These are phyloP conservation scores for Monosporascus sp. DNA, from an alignment of 2,329 filamentous ascomycete species.

Conservation along the genomic window DNA sequence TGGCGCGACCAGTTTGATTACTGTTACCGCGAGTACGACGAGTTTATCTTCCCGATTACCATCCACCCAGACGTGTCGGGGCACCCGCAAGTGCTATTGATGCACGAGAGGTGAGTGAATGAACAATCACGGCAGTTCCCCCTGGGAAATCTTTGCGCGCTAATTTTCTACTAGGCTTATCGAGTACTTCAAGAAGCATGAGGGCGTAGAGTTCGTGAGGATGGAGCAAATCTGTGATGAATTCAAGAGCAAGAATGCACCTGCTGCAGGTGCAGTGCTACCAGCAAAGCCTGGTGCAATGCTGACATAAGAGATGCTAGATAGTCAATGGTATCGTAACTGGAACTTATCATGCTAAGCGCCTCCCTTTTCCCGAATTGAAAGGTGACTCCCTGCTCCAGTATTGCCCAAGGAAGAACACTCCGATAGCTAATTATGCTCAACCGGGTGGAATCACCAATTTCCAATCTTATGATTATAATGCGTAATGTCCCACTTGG, in stretches of 20 bases:
- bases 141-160: constrained; percentile 6
- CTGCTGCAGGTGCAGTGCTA: constrained; percentile 55
- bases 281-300: constrained; percentile 38
- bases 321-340: background rate
- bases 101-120: constrained; percentile 59
- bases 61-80: constrained; percentile 72
- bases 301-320: background rate
- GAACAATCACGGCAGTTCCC: background rate
- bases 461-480: background rate
- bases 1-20: constrained; percentile 67
- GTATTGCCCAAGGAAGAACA: too few species aligned
- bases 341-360: too few species aligned
- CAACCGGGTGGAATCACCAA: too few species aligned
- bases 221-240: constrained; percentile 65
- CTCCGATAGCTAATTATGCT: too few species aligned
- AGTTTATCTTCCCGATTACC: constrained; percentile 73
- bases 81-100: constrained; percentile 64
- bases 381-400: too few species aligned
- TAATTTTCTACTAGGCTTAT: constrained; percentile 44
- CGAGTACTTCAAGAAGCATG: constrained; percentile 60
- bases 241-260: constrained; percentile 61
- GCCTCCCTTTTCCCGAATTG: too few species aligned
- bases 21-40: constrained; percentile 71
- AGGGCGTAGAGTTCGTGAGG: constrained; percentile 60
- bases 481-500: background rate